A percentile compares a stretch with the other conserved stretches of the same genome.
phyloP scores from a whole-genome alignment of 768 basidiomycete species.

The Lactifluus piperatus region DNA sequence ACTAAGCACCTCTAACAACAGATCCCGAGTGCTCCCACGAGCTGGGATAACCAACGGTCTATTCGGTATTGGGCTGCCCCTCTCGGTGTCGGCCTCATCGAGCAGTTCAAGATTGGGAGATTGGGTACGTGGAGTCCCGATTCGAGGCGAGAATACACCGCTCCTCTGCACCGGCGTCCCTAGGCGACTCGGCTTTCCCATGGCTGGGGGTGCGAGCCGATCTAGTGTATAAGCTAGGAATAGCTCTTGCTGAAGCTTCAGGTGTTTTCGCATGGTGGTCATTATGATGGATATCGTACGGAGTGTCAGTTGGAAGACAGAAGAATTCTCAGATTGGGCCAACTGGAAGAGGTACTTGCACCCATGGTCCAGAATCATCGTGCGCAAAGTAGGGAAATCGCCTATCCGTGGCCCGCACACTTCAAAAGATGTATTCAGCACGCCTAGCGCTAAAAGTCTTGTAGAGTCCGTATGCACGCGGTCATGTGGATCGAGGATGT shows the following conservation, averaged over 20 bases:
- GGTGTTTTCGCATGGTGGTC: constrained; percentile 72
- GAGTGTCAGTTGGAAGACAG: constrained; percentile 70
- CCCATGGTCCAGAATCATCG: constrained; percentile 76
- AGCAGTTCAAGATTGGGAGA: constrained; percentile 36
- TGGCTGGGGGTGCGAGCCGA: constrained; percentile 58
- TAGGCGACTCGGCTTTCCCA: constrained; percentile 20
- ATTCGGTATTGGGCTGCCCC: constrained; percentile 36
- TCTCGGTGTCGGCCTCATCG: constrained; percentile 39
- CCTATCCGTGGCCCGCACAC: constrained; percentile 69
- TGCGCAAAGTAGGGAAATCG: constrained; percentile 66
- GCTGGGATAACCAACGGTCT: constrained; percentile 42
- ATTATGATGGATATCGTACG: constrained; percentile 85
- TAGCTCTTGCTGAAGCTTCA: constrained; percentile 93
- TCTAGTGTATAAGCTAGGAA: constrained; percentile 93
- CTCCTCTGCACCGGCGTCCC: constrained; percentile 20
- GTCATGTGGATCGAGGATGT: constrained; percentile 90
- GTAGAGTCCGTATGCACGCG: constrained; percentile 96
- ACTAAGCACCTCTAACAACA: constrained; percentile 81
- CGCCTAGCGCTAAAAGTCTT: constrained; percentile 76
- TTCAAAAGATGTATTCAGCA: constrained; percentile 84
- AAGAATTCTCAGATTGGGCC: constrained; percentile 79
- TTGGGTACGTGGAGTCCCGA: constrained; percentile 27
- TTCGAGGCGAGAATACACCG: constrained; percentile 21
- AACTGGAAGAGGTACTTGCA: constrained; percentile 98
- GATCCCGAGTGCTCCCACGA: constrained; percentile 76